Evolutionary conservation across 176 grass and related monocot species (phyloP).

Genomic region (Triticum aestivum): DNA sequence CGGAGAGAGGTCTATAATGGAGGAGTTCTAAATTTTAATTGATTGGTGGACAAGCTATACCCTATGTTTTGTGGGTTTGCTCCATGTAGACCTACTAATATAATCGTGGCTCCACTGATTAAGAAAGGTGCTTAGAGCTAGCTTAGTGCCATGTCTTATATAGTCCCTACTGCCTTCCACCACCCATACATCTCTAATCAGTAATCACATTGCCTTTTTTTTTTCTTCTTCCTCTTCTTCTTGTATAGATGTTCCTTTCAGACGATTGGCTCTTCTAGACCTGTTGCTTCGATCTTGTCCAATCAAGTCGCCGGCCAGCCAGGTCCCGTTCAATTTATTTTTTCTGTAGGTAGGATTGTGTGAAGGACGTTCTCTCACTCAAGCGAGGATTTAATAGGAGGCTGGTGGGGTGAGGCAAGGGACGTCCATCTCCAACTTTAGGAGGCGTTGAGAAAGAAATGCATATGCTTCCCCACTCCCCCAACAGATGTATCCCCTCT

Average conservation of each 20-base stretch:
- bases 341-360: slow-evolving; percentile 25
- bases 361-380: slow-evolving; percentile 23
- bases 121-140: slow-evolving; percentile 18
- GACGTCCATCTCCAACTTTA: slow-evolving; percentile 35
- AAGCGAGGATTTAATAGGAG: slow-evolving; percentile 27
- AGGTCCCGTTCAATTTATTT: background rate
- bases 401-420: background rate
- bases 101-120: background rate
- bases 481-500: background rate
- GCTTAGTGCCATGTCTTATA: background rate
- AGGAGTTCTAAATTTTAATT: background rate
- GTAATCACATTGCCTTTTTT: background rate
- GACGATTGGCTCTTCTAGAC: background rate
- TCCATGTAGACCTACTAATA: background rate
- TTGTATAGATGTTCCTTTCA: slow-evolving; percentile 22
- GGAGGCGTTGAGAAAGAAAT: background rate
- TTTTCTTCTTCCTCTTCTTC: background rate
- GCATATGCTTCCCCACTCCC: background rate
- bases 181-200: slow-evolving; percentile 2
- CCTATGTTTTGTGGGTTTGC: background rate
- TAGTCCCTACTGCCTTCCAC: background rate
- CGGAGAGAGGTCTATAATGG: background rate
- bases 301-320: background rate
- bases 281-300: slow-evolving; percentile 3
- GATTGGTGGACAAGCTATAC: background rate